Evolutionary conservation across 208 protist genomes (phyloP), one percentile per base, ranked within the genome.

Genomic region (Trypanosoma melophagium): DNA sequence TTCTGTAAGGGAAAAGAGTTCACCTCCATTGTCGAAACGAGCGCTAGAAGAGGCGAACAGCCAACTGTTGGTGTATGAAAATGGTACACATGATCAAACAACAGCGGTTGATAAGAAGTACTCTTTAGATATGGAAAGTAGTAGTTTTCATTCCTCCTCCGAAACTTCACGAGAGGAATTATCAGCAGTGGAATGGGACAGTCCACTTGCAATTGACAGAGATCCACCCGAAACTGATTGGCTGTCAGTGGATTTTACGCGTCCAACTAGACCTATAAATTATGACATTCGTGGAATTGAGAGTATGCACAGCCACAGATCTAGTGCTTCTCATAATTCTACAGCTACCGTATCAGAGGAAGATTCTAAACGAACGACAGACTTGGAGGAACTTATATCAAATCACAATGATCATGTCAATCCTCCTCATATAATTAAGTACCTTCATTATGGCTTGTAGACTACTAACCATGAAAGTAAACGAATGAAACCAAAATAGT

Each of bases 391-490:
- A 38, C 5, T 58, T 9, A 25, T 60, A 12, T 38, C 52, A 19
- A 19, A 9, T 22, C 1, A 22, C 25, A 45, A 25, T 7, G n/a
- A 38, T 12, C 3, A 56, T n/a, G 9, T 3, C 24, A 28, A 31
- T 51, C 28, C 25, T n/a, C 45, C 38, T 22, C n/a, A 55, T 56
- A 54, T 24, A 66, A 66, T 45, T 19, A 45, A 66, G 21, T 66
- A 66, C 25, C 47, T 47, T 24, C 60, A 66, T 54, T 56, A 1
- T 45, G 47, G 42, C 25, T 53, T 66, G 25, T 56, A 66, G 49
- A 35, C 42, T 1, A 19, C 25, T 7, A 38, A 13, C 10, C 13
- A 21, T 12, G 13, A 56, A 53, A 3, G 24, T 7, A 21, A 42
- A 56, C 17, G 45, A 22, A 25, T 17, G 22, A n/a, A 57, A 57